Conservation (phyloP, 225 moss, liverwort and hornwort species). For the Thuidium tamariscinum region DNA sequence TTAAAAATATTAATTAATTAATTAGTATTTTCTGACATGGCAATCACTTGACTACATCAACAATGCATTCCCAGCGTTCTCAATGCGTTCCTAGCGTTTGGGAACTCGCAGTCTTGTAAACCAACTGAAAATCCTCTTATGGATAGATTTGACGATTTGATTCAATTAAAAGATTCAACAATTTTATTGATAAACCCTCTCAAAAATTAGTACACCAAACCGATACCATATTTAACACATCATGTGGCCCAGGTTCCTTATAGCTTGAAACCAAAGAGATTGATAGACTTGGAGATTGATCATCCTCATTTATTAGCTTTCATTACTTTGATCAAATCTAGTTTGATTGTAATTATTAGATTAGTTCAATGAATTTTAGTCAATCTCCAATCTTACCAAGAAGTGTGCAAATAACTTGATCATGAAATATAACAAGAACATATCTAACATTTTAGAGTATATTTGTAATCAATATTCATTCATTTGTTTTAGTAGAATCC, state of each 20-base stretch:
- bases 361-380: not conserved
- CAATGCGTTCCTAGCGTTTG: too few species aligned
- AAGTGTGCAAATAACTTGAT: not conserved
- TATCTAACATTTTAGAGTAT: accelerated
- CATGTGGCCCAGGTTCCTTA: not conserved
- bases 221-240: not conserved
- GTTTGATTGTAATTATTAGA: not conserved
- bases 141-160: not conserved
- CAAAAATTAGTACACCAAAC: not conserved
- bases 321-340: not conserved
- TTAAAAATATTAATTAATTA: too few species aligned
- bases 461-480: accelerated
- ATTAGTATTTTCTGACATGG: too few species aligned
- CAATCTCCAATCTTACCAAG: not conserved
- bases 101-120: too few species aligned
- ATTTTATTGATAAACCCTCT: not conserved
- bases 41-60: too few species aligned
- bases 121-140: too few species aligned
- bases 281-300: not conserved
- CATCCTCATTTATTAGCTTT: not conserved
- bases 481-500: not conserved
- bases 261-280: not conserved
- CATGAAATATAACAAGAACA: not conserved
- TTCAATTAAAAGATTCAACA: not conserved
- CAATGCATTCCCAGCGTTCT: too few species aligned